phyloP scores from a whole-genome alignment of 257 asterid genomes.

The Plantago ovata region DNA sequence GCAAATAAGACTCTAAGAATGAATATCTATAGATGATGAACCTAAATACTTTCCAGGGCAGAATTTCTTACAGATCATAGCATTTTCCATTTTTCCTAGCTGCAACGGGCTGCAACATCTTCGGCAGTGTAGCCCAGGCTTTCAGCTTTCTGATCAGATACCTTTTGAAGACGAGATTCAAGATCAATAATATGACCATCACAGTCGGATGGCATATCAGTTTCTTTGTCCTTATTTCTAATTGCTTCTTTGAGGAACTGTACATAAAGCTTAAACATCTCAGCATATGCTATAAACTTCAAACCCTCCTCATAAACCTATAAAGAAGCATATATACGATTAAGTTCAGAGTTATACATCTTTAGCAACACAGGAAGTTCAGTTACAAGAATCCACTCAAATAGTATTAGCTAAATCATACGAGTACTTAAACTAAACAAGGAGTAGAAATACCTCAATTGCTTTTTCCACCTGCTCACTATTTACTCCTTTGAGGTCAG shows the following conservation, averaged over 20 bases:
- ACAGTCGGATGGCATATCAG: conserved; percentile 21
- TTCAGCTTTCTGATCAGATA: conserved; percentile 77
- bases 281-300: conserved; percentile 46
- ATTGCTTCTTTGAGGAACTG: conserved; percentile 63
- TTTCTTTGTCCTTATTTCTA: conserved; percentile 29
- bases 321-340: conserved; percentile 13
- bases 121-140: conserved; percentile 52
- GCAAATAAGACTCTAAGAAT: conserved; percentile 22
- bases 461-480: conserved; percentile 43
- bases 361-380: too few relatives aligned
- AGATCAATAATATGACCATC: conserved; percentile 36
- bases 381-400: too few relatives aligned
- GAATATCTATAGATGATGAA: conserved; percentile 24
- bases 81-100: conserved; percentile 55
- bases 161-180: conserved; percentile 50
- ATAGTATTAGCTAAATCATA: too few relatives aligned
- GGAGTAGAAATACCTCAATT: too few relatives aligned
- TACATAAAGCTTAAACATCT: conserved; percentile 49
- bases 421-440: too few relatives aligned
- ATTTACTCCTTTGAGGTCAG: conserved; percentile 26
- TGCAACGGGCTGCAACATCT: conserved; percentile 66
- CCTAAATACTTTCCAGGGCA: conserved; percentile 51
- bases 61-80: conserved; percentile 50
- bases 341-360: too few relatives aligned
- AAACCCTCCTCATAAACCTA: conserved; percentile 86